Percentiles rank a stretch among this genome's conserved stretches.
Evolutionary conservation across 208 protist genomes (phyloP).

Genomic region (Herpetomonas samuelpessoai): DNA sequence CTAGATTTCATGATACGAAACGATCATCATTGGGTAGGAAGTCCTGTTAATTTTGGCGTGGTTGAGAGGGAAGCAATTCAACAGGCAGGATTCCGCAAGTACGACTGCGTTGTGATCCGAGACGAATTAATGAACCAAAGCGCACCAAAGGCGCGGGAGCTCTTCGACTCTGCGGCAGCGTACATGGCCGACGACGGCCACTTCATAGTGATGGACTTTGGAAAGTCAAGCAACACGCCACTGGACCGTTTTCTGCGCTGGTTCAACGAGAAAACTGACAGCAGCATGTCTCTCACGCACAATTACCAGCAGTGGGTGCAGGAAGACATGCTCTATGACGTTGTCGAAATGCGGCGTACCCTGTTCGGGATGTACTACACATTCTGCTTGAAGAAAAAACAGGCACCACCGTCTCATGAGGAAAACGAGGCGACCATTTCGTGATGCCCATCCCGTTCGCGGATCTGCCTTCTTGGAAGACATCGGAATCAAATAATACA

Average conservation of each 20-base stretch:
- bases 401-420: too few species aligned
- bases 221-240: slow-evolving; percentile 33
- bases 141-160: slow-evolving; percentile 29
- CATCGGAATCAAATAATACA: too few species aligned
- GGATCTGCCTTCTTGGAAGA: too few species aligned
- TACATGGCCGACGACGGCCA: slow-evolving; percentile 56
- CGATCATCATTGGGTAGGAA: slow-evolving; percentile 84
- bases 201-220: slow-evolving; percentile 82
- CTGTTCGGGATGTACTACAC: slow-evolving; percentile 76
- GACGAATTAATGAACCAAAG: slow-evolving; percentile 73
- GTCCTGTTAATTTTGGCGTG: slow-evolving; percentile 66
- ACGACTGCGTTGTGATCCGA: slow-evolving; percentile 74
- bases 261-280: slow-evolving; percentile 57
- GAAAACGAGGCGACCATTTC: too few species aligned
- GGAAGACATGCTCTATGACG: slow-evolving; percentile 60
- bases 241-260: slow-evolving; percentile 34
- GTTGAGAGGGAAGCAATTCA: slow-evolving; percentile 40
- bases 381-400: slow-evolving; percentile 27
- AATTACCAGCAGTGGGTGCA: slow-evolving; percentile 75
- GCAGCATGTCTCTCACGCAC: slow-evolving; percentile 71
- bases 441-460: too few species aligned
- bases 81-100: slow-evolving; percentile 47
- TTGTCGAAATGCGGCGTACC: slow-evolving; percentile 48
- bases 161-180: slow-evolving; percentile 50
- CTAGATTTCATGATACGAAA: slow-evolving; percentile 81